These are phyloP conservation scores for Penicillium odoratum DNA, from an alignment of 495 filamentous ascomycete genomes.

Conservation along the genomic window DNA sequence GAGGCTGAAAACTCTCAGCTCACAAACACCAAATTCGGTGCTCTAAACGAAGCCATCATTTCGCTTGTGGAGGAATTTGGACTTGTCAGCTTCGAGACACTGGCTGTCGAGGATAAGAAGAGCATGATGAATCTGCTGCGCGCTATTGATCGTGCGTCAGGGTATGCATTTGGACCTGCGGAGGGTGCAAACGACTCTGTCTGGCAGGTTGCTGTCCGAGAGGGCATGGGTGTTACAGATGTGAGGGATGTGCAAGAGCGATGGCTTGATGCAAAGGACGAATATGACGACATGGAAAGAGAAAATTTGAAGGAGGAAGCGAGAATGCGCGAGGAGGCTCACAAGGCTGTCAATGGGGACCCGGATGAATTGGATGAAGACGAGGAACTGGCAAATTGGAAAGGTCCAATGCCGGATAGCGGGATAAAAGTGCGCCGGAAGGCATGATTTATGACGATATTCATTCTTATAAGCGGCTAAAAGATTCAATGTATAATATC, in stretches of 20 bases:
- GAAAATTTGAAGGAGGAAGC: constrained; percentile 66
- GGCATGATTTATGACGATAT: constrained; percentile 14
- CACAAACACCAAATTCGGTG: constrained; percentile 70
- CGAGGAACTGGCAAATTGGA: constrained; percentile 37
- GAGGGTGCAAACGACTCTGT: constrained; percentile 92
- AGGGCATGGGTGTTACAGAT: constrained; percentile 76
- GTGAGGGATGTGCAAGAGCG: constrained; percentile 88
- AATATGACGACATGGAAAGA: constrained; percentile 78
- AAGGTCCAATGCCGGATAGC: constrained; percentile 38
- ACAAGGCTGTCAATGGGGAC: constrained; percentile 21
- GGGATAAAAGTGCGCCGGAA: constrained; percentile 50
- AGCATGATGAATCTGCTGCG: constrained; percentile 90
- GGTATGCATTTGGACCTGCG: constrained; percentile 88
- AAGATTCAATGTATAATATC: constrained; percentile 32
- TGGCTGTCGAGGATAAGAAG: constrained; percentile 93
- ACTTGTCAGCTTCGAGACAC: constrained; percentile 85
- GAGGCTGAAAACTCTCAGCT: constrained; percentile 58
- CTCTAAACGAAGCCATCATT: constrained; percentile 82
- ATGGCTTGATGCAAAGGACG: constrained; percentile 89
- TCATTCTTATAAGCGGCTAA: constrained; percentile 4
- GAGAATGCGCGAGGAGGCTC: constrained; percentile 36
- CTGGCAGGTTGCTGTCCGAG: constrained; percentile 92
- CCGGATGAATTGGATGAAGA: constrained; percentile 29
- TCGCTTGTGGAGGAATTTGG: constrained; percentile 85
- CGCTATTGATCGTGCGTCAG: constrained; percentile 84